Evolutionary conservation across 2,329 filamentous ascomycete genomes (phyloP), one percentile per base, ranked within the genome.

Genomic region (Sporothrix sp.): DNA sequence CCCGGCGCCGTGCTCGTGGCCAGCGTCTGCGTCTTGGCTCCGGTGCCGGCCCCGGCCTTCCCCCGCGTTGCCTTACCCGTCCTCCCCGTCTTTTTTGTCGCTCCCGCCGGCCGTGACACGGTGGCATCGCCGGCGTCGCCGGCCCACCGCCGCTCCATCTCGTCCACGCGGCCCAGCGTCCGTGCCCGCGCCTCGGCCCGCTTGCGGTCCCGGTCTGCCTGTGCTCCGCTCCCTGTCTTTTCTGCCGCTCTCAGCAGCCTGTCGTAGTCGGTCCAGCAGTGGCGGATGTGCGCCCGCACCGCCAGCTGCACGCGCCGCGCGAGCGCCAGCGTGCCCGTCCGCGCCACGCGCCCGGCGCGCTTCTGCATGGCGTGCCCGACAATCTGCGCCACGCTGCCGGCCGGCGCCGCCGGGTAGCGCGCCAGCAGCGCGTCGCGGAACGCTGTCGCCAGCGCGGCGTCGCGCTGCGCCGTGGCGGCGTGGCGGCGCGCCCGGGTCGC

Each of bases 221-320:
- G 16, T 2, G n/a, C 23, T 27, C 25, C 4, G 21, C 8, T 25
- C 18, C 16, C 11, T 14, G n/a, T 38, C 18, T 20, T 38, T 32
- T 13, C 21, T 38, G 20, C 21, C 23, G 20, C 4, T 14, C n/a
- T 35, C 50, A 74, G 53, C 37, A 72, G 54, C 32, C 47, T 38
- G 13, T 77, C 71, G 51, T 78, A 78, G 1, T 63, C 56, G 0
- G 74, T 77, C 39, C 73, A 66, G 3, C 51, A 55, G 56, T 78
- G 74, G 7, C 75, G 65, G 4, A 73, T 65, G 54, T 76, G 70
- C 3, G 75, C 74, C 20, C 66, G 60, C 11, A 76, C 71, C 2
- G 71, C 75, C 21, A 75, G 63, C 40, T 60, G 56, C 4, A 68
- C 71, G 55, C 68, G 74, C 13, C 64, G 58, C 7, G 62, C 59